phyloP scores from a whole-genome alignment of 345 rosid genomes.

The Litchi chinensis region DNA sequence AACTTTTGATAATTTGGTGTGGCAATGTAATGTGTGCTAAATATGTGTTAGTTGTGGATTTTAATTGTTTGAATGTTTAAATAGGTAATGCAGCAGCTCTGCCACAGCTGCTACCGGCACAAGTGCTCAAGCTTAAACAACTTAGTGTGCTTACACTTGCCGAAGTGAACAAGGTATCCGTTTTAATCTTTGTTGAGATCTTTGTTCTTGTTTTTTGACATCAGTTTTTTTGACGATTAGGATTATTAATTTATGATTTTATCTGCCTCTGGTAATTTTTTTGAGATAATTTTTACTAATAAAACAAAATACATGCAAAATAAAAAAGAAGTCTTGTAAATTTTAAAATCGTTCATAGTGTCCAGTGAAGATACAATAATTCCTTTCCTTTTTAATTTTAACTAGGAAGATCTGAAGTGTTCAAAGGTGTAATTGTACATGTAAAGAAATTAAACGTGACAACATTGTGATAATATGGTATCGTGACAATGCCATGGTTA shows the following conservation, averaged over 20 bases:
- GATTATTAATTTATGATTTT: not conserved
- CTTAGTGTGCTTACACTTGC: slow-evolving; percentile 52
- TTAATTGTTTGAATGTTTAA: not conserved
- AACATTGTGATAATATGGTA: not conserved
- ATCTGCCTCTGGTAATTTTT: not conserved
- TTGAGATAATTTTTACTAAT: not conserved
- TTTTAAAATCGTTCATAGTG: not conserved
- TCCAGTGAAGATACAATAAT: not conserved
- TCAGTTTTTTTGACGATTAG: not conserved
- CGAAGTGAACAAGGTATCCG: slow-evolving; percentile 38
- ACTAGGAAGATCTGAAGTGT: not conserved
- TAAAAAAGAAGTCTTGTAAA: not conserved
- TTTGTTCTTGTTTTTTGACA: not conserved
- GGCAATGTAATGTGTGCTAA: not conserved
- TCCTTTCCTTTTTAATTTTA: too few relatives aligned
- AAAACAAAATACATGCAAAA: not conserved
- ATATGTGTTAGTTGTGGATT: not conserved
- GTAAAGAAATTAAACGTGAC: not conserved
- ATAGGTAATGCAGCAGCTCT: slow-evolving; percentile 32
- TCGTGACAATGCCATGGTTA: not conserved
- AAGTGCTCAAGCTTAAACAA: slow-evolving; percentile 46
- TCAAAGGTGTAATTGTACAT: not conserved
- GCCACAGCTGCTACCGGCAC: slow-evolving; percentile 39
- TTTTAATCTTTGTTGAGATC: not conserved
- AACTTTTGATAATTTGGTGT: not conserved